Evolutionary conservation across 371 early-diverging fungal species (phyloP), one percentile per base, ranked within the genome.

Genomic region (Umbelopsis sp.): DNA sequence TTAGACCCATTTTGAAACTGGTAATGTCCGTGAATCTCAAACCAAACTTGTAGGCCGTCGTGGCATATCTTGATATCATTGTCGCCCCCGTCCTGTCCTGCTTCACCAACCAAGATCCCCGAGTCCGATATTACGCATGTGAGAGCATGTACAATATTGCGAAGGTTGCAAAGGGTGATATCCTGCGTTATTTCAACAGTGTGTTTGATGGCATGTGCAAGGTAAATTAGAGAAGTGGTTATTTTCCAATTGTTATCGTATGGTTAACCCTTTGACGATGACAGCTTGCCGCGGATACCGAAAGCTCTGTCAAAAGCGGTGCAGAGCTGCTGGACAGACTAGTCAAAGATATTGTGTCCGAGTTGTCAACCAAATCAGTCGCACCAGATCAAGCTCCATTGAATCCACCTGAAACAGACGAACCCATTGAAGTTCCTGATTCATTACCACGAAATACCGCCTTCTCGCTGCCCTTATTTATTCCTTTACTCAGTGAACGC

Each of bases 141-240:
- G 98, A 98, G 78, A 87, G 89, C 62, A 90, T 97, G 89, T 98
- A 98, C 76, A 98, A 98, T 75, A 95, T 98, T 57, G 91, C 92
- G 32, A 98, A 98, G 69, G 96, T 95, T 6, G 94, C 96, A 29
- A 84, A 93, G 64, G 92, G 91, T 3, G 87, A 89, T 64, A 89
- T 96, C 4, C 77, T 97, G 64, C 79, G 88, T 41, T 95, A 88
- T 74, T 97, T 97, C 66, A 97, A 96, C 77, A 95, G 95, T 53
- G 87, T 97, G 5, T 96, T 97, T 82, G 97, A 97, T 72, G 93
- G 90, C 32, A 80, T 97, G 77, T 89, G 94, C 72, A 92, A 95
- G 79, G 96, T 95, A 75, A 75, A 72, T 24, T 50, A 41, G 18
- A 37, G 2, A 16, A 48, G 18, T 1, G 8, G 16, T 48, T 10